Conservation (phyloP, 768 basidiomycete species). For the Mycena kentingensis region DNA sequence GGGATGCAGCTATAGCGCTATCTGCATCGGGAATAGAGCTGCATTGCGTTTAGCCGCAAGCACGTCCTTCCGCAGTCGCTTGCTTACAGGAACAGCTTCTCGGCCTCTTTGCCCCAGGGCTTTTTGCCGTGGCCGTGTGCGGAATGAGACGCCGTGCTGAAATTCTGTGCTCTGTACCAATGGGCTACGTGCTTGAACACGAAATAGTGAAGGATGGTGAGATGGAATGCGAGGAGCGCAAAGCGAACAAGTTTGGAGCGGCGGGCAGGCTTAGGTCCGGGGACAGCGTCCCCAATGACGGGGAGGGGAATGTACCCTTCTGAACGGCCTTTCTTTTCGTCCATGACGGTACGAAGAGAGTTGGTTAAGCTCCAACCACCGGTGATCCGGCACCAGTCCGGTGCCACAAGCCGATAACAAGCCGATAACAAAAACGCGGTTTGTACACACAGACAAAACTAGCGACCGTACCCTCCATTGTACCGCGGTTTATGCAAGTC, state of each 20-base stretch:
- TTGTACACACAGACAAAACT: no score
- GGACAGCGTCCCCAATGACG: slow-evolving; percentile 10
- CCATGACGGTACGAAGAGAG: slow-evolving; percentile 2
- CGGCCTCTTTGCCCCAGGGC: slow-evolving; percentile 28
- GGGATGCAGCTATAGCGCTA: slow-evolving; percentile 53
- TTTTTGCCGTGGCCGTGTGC: slow-evolving; percentile 11
- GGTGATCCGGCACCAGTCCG: background rate
- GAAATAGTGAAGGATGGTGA: slow-evolving; percentile 12
- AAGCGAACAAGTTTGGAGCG: slow-evolving; percentile 9
- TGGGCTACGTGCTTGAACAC: slow-evolving; percentile 4
- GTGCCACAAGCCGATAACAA: no score
- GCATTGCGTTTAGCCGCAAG: background rate
- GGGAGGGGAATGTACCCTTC: slow-evolving; percentile 19
- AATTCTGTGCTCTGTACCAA: slow-evolving; percentile 1
- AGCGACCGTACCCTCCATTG: no score
- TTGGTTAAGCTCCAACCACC: slow-evolving; percentile 8
- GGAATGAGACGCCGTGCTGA: background rate
- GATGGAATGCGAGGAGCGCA: slow-evolving; percentile 5
- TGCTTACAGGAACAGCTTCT: slow-evolving; percentile 33
- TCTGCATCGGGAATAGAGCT: slow-evolving; percentile 55
- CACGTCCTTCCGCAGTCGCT: background rate
- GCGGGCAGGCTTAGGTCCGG: slow-evolving; percentile 6
- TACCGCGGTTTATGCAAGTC: no score
- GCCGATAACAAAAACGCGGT: no score
- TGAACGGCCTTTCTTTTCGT: slow-evolving; percentile 11